Evolutionary conservation across 495 filamentous ascomycete genomes (phyloP), one percentile per base, ranked within the genome.

Genomic region (Cercophora samala): DNA sequence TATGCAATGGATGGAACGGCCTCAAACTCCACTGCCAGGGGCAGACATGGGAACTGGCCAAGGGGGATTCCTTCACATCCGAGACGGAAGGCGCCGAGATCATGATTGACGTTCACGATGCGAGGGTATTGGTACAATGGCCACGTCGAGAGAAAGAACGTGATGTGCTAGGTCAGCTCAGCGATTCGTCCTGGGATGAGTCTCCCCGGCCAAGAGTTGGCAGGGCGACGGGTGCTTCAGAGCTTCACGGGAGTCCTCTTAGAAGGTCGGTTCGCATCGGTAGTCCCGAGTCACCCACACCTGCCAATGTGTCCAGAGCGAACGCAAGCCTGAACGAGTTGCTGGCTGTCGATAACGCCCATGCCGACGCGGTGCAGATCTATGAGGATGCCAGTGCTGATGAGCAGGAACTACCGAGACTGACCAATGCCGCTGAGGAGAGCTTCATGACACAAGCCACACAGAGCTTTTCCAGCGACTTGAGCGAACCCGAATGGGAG

Each of bases 1-100:
- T 90, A 75, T 99, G 95, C 78, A 85, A 90, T 73, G 95, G 95
- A 19, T 97, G 94, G 93, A 99, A 99, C 77, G 94, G 95, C 15
- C 83, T 94, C 60, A 97, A 93, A 77, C 80, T 99, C 65, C 93
- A 97, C 78, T 97, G 91, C 79, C 90, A 93, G 77, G 93, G 93
- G 24, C 88, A 88, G 71, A 90, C 90, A 29, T 95, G 90, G 83
- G 91, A 96, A 68, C 75, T 99, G 77, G 82, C 80, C 58, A 97
- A 96, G 80, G 93, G 90, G 6, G 93, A 96, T 76, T 89, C 87
- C 26, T 99, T 97, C 78, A 90, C 88, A 25, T 96, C 93, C 64
- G 92, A 96, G 78, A 93, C 92, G 54, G 93, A 94, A 74, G 84
- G 89, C 73, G 89, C 88, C 42, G 92, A 97, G 73, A 93, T 99